phyloP scores from a whole-genome alignment of 2,329 filamentous ascomycete genomes.

The Talaromyces verruculosus region DNA sequence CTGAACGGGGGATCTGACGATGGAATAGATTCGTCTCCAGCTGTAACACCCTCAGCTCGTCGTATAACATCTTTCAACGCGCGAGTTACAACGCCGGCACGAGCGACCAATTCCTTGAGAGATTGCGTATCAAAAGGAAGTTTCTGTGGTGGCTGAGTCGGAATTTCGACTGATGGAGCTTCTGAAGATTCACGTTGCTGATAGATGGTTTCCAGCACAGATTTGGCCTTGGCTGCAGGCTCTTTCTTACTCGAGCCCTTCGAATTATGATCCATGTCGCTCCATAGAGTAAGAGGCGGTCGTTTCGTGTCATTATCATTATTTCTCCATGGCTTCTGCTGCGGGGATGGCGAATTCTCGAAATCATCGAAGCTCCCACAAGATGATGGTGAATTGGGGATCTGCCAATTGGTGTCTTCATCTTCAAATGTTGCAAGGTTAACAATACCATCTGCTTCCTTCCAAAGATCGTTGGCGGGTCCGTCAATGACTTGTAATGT shows the following conservation, averaged over 20 bases:
- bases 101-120: constrained; percentile 59
- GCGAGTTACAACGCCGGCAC: constrained; percentile 51
- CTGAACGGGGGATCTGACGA: constrained; percentile 48
- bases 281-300: constrained; percentile 29
- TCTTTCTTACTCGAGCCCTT: constrained; percentile 51
- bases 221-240: constrained; percentile 60
- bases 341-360: constrained; percentile 51
- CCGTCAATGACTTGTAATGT: constrained; percentile 56
- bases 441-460: constrained; percentile 66
- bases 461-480: constrained; percentile 57
- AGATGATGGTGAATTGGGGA: constrained; percentile 56
- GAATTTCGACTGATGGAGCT: constrained; percentile 28
- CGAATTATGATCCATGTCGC: constrained; percentile 32
- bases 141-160: constrained; percentile 44
- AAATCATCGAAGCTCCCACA: constrained; percentile 60
- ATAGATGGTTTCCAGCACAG: constrained; percentile 62
- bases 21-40: constrained; percentile 31
- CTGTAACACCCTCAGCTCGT: constrained; percentile 49
- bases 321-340: constrained; percentile 32
- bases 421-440: constrained; percentile 65
- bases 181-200: constrained; percentile 44
- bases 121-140: constrained; percentile 67
- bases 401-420: constrained; percentile 54
- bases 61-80: constrained; percentile 52
- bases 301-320: constrained; percentile 36